Base-by-base conservation (phyloP, 2,329 filamentous ascomycete species). In the Penicillium digitatum region DNA sequence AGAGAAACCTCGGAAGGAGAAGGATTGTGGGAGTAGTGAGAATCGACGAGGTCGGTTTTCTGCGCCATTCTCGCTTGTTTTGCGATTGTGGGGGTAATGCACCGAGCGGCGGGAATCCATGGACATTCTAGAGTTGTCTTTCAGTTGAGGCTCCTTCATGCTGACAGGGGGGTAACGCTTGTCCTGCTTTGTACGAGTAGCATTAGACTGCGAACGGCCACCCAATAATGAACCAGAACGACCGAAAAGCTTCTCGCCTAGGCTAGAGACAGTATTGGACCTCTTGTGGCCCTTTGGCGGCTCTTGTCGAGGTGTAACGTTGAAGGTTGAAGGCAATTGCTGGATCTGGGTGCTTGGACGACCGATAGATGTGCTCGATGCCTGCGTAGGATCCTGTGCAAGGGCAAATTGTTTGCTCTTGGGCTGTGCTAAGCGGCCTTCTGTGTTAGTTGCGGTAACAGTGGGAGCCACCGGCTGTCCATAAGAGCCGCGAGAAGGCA, bases 81-180 rank as follows among this genome's bases (percentile, higher is more conserved):
- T 90, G 77, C 86, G 88, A 38, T 82, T 83, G 18, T 88, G 79
- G 1, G 83, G 85, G 44, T 88, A 76, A 1, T 87, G 87, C 68
- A 89, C 87, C 0, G 88, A 90, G 43, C 87, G 83, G 24, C 88
- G 82, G 18, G 87, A 91, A 62, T 92, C 89, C 66, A 89, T 83
- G 1, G 88, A 92, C 38, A 79, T 78, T 45, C 88, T 79, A 12
- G 79, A 73, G 37, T 85, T 83, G 32, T 79, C 79, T 45, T 81
- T 81, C 6, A 83, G 78, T 72, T 88, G 83, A 2, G 84, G 79
- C 59, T 87, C 87, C 58, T 87, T 84, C 90, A 96, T 95, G 76
- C 91, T 96, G 45, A 93, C 88, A 4, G 93, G 93, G 53, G 93
- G 93, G 67, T 96, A 95, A 59, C 86, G 86, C 70, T 89, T 85